Percentiles rank a stretch among this genome's conserved stretches.
phyloP scores from a whole-genome alignment of 495 filamentous ascomycete genomes.

The Podospora appendiculata region DNA sequence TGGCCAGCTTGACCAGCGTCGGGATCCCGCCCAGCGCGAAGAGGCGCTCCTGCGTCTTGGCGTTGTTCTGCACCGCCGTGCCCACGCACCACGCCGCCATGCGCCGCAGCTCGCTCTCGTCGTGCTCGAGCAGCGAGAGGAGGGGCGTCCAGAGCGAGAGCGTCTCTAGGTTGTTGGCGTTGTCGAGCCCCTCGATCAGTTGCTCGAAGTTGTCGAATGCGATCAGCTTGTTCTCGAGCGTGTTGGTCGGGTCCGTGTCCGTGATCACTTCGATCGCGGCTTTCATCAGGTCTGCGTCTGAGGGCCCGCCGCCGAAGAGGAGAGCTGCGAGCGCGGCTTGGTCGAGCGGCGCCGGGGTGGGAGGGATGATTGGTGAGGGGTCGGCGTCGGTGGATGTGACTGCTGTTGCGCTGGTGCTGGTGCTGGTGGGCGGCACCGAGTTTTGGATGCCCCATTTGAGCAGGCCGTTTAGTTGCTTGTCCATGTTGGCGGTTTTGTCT shows the following conservation, averaged over 20 bases:
- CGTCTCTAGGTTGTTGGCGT: slow-evolving; percentile 81
- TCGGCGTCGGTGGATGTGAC: slow-evolving; percentile 23
- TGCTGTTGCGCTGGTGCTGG: slow-evolving; percentile 25
- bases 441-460: slow-evolving; percentile 94
- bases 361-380: slow-evolving; percentile 12
- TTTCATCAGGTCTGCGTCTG: slow-evolving; percentile 85
- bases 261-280: slow-evolving; percentile 67
- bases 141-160: slow-evolving; percentile 77
- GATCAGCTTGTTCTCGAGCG: slow-evolving; percentile 68
- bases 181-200: slow-evolving; percentile 84
- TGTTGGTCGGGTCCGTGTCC: slow-evolving; percentile 47
- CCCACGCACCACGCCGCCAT: slow-evolving; percentile 90
- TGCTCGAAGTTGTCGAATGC: slow-evolving; percentile 98
- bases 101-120: slow-evolving; percentile 61
- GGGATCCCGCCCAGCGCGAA: slow-evolving; percentile 64
- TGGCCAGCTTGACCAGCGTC: slow-evolving; percentile 56
- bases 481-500: slow-evolving; percentile 17
- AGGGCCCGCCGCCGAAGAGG: slow-evolving; percentile 64
- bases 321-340: slow-evolving; percentile 61
- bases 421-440: not conserved
- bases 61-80: slow-evolving; percentile 94
- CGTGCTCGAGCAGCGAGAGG: slow-evolving; percentile 54
- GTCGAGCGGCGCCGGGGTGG: slow-evolving; percentile 40
- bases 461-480: slow-evolving; percentile 54
- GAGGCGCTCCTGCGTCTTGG: slow-evolving; percentile 69